phyloP scores from a whole-genome alignment of 2,329 filamentous ascomycete genomes.

The Aurifilum marmelostoma region DNA sequence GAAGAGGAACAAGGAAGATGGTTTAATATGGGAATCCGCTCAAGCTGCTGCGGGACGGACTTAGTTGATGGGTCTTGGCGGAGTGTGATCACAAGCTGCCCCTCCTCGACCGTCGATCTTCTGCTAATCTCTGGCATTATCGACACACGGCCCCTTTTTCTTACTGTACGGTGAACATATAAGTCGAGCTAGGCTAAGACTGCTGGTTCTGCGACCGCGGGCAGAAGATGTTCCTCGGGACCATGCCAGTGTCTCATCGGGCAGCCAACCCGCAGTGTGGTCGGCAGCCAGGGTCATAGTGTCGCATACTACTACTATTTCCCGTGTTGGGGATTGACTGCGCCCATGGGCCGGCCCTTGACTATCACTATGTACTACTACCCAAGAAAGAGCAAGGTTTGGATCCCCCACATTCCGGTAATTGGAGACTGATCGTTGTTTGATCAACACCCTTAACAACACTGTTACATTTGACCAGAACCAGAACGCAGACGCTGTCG shows the following conservation, averaged over 20 bases:
- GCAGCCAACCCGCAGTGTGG: neutral
- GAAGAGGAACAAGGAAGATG: neutral
- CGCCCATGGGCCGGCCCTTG: neutral
- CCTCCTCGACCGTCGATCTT: neutral
- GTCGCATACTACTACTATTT: neutral
- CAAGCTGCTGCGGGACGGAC: neutral
- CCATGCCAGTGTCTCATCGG: neutral
- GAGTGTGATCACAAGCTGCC: neutral
- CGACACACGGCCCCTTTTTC: neutral
- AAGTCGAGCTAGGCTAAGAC: neutral
- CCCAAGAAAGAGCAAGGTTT: too few relatives aligned
- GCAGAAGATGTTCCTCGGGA: neutral
- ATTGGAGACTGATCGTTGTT: neutral
- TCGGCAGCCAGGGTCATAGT: neutral
- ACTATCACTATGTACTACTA: too few relatives aligned
- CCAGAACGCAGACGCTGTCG: too few relatives aligned
- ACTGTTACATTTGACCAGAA: too few relatives aligned
- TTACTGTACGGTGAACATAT: neutral
- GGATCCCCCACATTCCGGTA: conserved; percentile 5
- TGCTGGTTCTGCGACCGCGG: neutral
- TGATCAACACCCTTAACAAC: neutral
- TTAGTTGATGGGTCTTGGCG: neutral
- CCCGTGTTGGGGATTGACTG: neutral
- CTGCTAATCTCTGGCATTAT: neutral
- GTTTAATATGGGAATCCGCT: neutral